Conservation (phyloP, 2,329 filamentous ascomycete genomes). For the Arthrobotrys sinensis region DNA sequence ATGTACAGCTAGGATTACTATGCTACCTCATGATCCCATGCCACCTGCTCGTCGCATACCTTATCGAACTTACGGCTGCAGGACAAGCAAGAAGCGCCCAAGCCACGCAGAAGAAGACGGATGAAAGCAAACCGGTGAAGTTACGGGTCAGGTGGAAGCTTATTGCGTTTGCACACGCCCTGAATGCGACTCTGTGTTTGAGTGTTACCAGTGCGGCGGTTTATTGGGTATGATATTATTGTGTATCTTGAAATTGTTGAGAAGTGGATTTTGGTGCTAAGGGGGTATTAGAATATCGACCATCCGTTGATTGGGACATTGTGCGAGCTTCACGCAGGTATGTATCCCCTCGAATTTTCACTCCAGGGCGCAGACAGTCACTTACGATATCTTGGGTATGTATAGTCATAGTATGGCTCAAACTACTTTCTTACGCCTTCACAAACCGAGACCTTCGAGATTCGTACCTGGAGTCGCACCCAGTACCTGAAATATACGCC, state of each 20-base stretch:
- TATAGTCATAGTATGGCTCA: constrained; percentile 91
- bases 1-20: constrained; percentile 80
- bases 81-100: constrained; percentile 81
- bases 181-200: constrained; percentile 87
- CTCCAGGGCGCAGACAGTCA: not conserved
- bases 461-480: constrained; percentile 81
- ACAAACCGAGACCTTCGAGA: constrained; percentile 96
- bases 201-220: constrained; percentile 86
- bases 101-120: constrained; percentile 73
- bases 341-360: not conserved
- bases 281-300: constrained; percentile 77
- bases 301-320: constrained; percentile 94
- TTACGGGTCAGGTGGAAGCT: constrained; percentile 85
- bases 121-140: constrained; percentile 74
- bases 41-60: constrained; percentile 89
- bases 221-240: constrained; percentile 70
- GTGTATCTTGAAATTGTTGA: not conserved
- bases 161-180: constrained; percentile 83
- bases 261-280: constrained; percentile 8
- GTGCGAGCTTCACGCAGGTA: constrained; percentile 83
- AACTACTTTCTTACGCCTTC: constrained; percentile 94
- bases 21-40: constrained; percentile 91
- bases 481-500: constrained; percentile 85
- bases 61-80: constrained; percentile 88
- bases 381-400: not conserved